A percentile compares a stretch with the other conserved stretches of the same genome.
Evolutionary conservation across 192 early-diverging fungal species (phyloP).

Genomic region (Backusella westeae): DNA sequence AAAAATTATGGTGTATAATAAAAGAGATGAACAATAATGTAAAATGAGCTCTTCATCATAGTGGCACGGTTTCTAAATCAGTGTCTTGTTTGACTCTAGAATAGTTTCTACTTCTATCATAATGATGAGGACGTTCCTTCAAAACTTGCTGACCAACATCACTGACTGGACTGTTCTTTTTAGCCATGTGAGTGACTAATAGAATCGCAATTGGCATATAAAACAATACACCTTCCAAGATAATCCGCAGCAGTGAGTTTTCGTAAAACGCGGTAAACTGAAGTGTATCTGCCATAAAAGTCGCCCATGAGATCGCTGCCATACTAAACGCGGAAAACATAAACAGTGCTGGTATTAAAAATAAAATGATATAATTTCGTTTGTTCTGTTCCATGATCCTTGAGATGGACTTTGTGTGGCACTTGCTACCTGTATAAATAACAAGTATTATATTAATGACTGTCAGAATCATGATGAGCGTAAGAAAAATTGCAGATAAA

Average conservation of each 20-base stretch:
- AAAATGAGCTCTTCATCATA: neutral
- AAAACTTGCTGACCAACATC: neutral
- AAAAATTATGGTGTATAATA: neutral
- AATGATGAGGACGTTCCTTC: neutral
- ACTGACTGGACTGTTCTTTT: neutral
- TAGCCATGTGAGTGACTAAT: neutral
- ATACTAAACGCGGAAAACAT: neutral
- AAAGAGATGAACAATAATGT: neutral
- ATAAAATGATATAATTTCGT: neutral
- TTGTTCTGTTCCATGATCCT: conserved; percentile 8
- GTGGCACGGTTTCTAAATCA: neutral
- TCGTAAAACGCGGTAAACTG: neutral
- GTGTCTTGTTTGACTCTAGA: neutral
- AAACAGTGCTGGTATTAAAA: neutral
- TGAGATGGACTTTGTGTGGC: neutral
- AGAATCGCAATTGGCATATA: neutral
- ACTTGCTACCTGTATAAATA: conserved; percentile 1
- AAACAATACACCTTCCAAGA: neutral
- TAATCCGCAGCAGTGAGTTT: neutral
- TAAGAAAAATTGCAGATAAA: conserved; percentile 1
- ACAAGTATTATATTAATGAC: neutral
- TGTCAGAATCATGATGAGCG: neutral
- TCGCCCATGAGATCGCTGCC: neutral
- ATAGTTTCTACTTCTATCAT: neutral
- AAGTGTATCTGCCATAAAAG: neutral